Conservation (phyloP, 441 rosid genomes). For the Adansonia grandidieri region DNA sequence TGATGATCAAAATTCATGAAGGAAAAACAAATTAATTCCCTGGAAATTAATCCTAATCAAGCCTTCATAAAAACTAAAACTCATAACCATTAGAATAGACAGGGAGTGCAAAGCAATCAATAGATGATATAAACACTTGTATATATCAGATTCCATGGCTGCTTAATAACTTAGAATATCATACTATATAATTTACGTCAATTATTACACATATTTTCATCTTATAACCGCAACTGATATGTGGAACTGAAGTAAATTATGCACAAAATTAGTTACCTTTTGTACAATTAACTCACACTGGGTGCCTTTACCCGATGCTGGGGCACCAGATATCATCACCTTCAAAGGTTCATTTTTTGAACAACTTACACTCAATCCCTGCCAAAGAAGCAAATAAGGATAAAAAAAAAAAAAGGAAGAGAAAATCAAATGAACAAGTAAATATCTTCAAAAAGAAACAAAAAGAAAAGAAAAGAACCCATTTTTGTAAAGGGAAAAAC, state of each 20-base stretch:
- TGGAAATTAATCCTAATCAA: slow-evolving; percentile 6
- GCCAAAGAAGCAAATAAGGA: neutral
- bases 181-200: neutral
- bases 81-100: neutral
- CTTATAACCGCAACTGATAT: neutral
- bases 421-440: neutral
- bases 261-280: slow-evolving; percentile 49
- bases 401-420: neutral
- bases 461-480: neutral
- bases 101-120: neutral
- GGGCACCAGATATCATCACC: slow-evolving; percentile 95
- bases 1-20: neutral
- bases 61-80: neutral
- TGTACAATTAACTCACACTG: slow-evolving; percentile 82
- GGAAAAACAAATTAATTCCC: neutral
- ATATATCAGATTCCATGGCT: neutral
- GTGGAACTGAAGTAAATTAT: neutral
- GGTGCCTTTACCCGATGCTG: slow-evolving; percentile 94
- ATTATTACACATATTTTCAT: neutral
- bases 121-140: neutral
- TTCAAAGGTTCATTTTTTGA: slow-evolving; percentile 66
- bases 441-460: neutral
- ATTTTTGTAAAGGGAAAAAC: slow-evolving; percentile 26
- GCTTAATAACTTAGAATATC: neutral
- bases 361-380: slow-evolving; percentile 56